These are phyloP conservation scores for Tinospora cordifolia DNA, from an alignment of 164 flowering plant genomes.

Conservation along the genomic window DNA sequence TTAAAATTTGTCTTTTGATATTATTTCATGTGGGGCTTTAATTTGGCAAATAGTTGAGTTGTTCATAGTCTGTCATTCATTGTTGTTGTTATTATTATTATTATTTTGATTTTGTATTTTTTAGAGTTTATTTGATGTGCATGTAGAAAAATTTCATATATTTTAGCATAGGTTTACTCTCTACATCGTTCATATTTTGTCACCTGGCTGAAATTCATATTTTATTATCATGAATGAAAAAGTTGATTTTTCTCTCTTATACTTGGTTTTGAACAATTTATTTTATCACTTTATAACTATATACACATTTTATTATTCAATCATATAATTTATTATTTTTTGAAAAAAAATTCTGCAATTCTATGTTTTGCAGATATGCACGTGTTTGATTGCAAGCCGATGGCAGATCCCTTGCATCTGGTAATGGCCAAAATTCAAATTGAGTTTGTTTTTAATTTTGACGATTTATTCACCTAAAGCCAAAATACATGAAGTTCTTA, in stretches of 20 bases:
- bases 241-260: background rate
- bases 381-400: constrained; percentile 70
- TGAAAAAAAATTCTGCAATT: background rate
- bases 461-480: background rate
- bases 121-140: too few species aligned
- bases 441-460: background rate
- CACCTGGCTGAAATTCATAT: background rate
- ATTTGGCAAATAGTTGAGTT: background rate
- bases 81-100: background rate
- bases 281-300: background rate
- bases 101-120: too few species aligned
- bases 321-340: background rate
- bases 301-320: background rate
- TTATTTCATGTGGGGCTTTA: background rate
- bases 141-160: background rate
- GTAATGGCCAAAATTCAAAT: constrained; percentile 33
- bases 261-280: background rate
- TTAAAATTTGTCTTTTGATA: background rate
- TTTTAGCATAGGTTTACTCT: background rate
- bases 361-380: constrained; percentile 64
- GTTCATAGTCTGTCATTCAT: background rate
- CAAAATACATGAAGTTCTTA: background rate
- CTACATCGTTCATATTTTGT: background rate
- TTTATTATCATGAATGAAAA: too few species aligned
- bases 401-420: constrained; percentile 67